A percentile compares a stretch with the other conserved stretches of the same genome.
Conservation (phyloP, 768 basidiomycete genomes). For the Naematelia aurantialba region DNA sequence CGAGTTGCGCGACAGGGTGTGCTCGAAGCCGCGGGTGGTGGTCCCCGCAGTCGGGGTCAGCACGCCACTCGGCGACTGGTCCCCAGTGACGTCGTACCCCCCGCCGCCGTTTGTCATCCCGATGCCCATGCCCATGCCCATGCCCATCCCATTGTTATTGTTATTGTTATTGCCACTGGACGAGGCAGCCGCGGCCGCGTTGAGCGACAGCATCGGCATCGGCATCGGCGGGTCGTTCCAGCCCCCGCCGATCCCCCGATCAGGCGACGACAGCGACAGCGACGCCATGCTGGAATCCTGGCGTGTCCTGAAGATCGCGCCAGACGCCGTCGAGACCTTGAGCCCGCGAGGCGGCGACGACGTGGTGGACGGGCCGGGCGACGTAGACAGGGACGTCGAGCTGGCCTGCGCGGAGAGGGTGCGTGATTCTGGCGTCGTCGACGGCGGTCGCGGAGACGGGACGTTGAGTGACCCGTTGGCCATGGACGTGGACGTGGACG, state of each 20-base stretch:
- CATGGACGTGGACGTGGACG: not conserved
- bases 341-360: not conserved
- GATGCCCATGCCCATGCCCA: not conserved
- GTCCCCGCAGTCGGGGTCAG: slow-evolving; percentile 13
- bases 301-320: not conserved
- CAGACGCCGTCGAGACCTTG: not conserved
- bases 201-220: slow-evolving; percentile 12
- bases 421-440: not conserved
- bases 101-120: not conserved
- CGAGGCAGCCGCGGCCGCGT: not conserved
- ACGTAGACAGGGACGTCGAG: not conserved
- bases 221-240: slow-evolving; percentile 47
- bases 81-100: not conserved
- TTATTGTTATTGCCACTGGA: not conserved
- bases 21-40: not conserved
- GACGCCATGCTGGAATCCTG: not conserved
- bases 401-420: not conserved
- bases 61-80: not conserved
- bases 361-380: not conserved
- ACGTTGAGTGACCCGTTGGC: not conserved
- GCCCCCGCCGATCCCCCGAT: slow-evolving; percentile 21
- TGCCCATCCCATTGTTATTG: not conserved
- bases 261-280: not conserved
- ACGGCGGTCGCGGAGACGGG: not conserved
- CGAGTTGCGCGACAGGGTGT: slow-evolving; percentile 37